These are phyloP conservation scores for Trypanosoma rangeli DNA, from an alignment of 208 protist species.

Conservation along the genomic window DNA sequence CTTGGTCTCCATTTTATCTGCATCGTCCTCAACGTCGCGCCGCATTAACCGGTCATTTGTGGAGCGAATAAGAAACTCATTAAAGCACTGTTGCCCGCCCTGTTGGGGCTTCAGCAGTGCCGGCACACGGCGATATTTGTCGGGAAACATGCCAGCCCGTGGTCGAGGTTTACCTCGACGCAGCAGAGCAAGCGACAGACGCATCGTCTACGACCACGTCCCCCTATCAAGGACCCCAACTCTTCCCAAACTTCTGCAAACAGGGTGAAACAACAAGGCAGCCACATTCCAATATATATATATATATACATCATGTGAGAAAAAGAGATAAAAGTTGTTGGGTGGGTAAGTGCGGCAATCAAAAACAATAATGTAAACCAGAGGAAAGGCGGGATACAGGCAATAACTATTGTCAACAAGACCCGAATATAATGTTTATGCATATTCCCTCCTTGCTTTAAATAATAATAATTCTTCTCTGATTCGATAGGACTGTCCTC, in stretches of 20 bases:
- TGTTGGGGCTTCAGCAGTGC: constrained; percentile 79
- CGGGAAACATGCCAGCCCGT: constrained; percentile 76
- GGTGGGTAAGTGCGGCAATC: neutral
- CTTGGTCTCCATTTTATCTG: constrained; percentile 8
- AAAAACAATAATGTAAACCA: neutral
- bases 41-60: constrained; percentile 49
- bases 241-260: neutral
- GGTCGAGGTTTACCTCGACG: constrained; percentile 85
- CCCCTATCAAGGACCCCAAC: neutral
- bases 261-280: neutral
- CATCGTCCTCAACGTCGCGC: constrained; percentile 10
- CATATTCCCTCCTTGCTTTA: no score
- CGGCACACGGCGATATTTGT: constrained; percentile 86
- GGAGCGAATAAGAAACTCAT: constrained; percentile 67
- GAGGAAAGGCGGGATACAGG: no score
- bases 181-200: constrained; percentile 34
- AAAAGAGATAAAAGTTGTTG: neutral
- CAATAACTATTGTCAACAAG: no score
- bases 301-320: neutral
- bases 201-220: constrained; percentile 15
- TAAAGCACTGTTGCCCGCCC: constrained; percentile 87
- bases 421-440: no score
- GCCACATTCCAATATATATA: neutral
- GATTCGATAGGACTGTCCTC: no score
- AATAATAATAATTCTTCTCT: no score